phyloP scores from a whole-genome alignment of 441 rosid species.

The Geranium incanum region DNA sequence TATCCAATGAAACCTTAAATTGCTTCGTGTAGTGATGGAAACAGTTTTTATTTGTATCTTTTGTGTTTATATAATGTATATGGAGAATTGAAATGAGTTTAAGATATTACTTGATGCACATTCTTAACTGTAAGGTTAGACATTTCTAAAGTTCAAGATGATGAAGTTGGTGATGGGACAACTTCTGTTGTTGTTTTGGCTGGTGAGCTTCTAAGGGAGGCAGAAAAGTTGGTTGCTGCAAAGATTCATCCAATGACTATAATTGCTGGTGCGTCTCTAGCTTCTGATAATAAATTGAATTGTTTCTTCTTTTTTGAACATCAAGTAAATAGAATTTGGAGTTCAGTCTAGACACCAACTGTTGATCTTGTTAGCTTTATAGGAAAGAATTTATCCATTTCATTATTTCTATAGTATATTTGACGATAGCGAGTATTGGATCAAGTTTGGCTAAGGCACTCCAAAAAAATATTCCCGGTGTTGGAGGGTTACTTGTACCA shows the following conservation, averaged over 20 bases:
- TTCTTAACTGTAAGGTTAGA: slow-evolving; percentile 41
- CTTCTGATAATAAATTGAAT: slow-evolving; percentile 14
- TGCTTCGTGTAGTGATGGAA: too few relatives aligned
- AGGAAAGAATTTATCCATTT: not conserved
- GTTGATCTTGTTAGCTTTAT: not conserved
- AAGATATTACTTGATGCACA: not conserved
- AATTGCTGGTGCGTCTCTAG: slow-evolving; percentile 49
- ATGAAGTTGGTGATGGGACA: slow-evolving; percentile 99
- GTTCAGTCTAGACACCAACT: not conserved
- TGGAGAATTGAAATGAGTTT: not conserved
- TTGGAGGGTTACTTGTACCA: too few relatives aligned
- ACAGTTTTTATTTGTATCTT: too few relatives aligned
- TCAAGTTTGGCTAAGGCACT: too few relatives aligned
- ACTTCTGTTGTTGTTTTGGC: slow-evolving; percentile 98
- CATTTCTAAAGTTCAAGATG: slow-evolving; percentile 98
- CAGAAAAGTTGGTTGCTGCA: slow-evolving; percentile 80
- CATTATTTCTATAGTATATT: not conserved
- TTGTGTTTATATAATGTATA: too few relatives aligned
- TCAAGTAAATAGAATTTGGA: not conserved
- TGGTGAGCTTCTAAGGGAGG: slow-evolving; percentile 94
- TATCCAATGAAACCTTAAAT: too few relatives aligned
- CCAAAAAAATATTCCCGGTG: too few relatives aligned
- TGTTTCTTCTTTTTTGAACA: not conserved
- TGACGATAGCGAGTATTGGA: too few relatives aligned
- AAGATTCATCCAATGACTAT: slow-evolving; percentile 98